These are phyloP conservation scores for Blastocystis sp. DNA, from an alignment of 352 stramenopile genomes.

Conservation along the genomic window DNA sequence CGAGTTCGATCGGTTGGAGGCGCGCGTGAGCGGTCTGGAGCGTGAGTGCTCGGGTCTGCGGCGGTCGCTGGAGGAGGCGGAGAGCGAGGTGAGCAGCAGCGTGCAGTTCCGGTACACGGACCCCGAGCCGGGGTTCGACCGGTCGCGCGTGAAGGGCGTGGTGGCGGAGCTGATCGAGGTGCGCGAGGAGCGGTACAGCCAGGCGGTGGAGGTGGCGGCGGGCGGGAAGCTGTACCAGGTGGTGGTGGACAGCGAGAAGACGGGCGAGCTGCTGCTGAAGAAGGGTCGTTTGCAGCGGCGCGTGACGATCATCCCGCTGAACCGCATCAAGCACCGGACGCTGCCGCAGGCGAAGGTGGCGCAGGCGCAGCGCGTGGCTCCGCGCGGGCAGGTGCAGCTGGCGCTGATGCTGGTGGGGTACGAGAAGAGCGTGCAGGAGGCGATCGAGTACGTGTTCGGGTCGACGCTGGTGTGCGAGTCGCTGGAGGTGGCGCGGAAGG, in stretches of 20 bases:
- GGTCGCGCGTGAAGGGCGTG: conserved; percentile 90
- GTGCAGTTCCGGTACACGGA: conserved; percentile 86
- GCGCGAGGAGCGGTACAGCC: conserved; percentile 85
- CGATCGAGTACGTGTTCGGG: too few species aligned
- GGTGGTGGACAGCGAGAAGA: too few species aligned
- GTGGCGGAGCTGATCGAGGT: conserved; percentile 91
- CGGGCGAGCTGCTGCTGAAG: too few species aligned
- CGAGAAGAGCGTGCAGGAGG: too few species aligned
- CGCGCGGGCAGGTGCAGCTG: neutral
- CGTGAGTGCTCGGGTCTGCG: neutral
- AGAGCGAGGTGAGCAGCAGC: conserved; percentile 18
- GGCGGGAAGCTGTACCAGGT: conserved; percentile 77
- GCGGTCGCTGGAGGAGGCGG: conserved; percentile 3
- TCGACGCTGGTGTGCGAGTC: too few species aligned
- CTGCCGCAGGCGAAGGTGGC: too few species aligned
- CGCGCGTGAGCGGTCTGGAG: neutral
- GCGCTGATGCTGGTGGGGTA: conserved; percentile 36
- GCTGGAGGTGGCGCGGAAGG: too few species aligned
- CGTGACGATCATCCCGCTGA: too few species aligned
- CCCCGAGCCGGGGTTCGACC: conserved; percentile 87
- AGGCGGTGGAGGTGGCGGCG: conserved; percentile 92
- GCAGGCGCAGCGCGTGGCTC: too few species aligned
- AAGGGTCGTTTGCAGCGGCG: too few species aligned
- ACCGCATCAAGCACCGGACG: too few species aligned
- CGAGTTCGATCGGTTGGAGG: neutral